phyloP scores from a whole-genome alignment of 495 filamentous ascomycete species.

The Tetracladium setigerum region DNA sequence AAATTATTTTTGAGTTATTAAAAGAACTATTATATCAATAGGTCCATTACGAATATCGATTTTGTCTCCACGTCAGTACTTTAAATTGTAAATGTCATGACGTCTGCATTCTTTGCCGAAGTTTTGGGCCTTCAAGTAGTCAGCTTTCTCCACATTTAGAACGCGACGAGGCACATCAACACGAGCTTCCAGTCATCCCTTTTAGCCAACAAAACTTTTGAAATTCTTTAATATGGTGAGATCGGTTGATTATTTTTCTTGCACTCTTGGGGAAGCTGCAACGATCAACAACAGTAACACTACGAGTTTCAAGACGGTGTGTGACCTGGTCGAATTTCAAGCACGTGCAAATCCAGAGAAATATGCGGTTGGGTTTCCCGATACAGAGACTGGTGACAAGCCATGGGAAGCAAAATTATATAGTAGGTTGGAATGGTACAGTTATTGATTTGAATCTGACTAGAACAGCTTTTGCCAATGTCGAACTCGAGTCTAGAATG shows the following conservation, averaged over 20 bases:
- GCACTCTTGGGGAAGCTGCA: constrained; percentile 40
- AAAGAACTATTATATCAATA: no score
- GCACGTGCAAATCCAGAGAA: constrained; percentile 22
- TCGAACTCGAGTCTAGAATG: constrained; percentile 10
- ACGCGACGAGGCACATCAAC: no score
- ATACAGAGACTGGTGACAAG: constrained; percentile 1
- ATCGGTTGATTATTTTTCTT: constrained; percentile 38
- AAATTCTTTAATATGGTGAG: neutral
- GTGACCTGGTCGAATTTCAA: constrained; percentile 36
- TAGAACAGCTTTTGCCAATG: constrained; percentile 11
- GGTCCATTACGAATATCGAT: no score
- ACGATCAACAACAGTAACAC: constrained; percentile 20
- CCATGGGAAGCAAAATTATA: constrained; percentile 20
- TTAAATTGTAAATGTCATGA: no score
- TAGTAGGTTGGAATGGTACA: constrained; percentile 10
- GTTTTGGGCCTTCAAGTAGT: no score
- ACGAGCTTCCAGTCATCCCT: no score
- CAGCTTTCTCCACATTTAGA: no score
- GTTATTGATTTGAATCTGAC: neutral
- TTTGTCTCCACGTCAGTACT: no score
- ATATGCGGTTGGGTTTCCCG: constrained; percentile 39
- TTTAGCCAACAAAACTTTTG: neutral
- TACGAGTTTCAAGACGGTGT: constrained; percentile 32
- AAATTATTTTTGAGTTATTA: no score
- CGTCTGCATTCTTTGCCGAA: no score